Evolutionary conservation across 352 stramenopile species (phyloP).

Genomic region (Phytophthora pluvialis): DNA sequence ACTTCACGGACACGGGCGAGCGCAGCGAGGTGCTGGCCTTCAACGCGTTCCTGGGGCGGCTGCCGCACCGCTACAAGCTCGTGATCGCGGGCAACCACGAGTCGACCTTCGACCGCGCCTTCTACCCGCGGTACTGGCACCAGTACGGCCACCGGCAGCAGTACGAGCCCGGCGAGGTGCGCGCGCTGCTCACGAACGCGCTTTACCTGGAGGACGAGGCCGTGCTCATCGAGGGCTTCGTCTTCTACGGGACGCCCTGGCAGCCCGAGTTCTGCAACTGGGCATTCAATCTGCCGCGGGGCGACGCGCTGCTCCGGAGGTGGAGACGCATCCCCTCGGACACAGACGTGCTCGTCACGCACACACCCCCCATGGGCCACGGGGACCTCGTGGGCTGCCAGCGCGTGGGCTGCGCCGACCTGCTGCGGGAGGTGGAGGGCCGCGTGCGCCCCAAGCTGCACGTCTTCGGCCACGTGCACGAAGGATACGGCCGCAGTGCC

Average conservation of each 20-base stretch:
- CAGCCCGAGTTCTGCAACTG: slow-evolving; percentile 88
- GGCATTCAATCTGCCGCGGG: slow-evolving; percentile 78
- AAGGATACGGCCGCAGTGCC: slow-evolving; percentile 78
- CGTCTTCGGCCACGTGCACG: slow-evolving; percentile 93
- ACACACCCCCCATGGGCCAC: slow-evolving; percentile 84
- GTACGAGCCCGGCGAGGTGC: slow-evolving; percentile 72
- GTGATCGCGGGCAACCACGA: slow-evolving; percentile 87
- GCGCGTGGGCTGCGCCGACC: slow-evolving; percentile 76
- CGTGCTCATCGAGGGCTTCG: slow-evolving; percentile 73
- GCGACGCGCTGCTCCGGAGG: slow-evolving; percentile 43
- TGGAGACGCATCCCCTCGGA: slow-evolving; percentile 63
- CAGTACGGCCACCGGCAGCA: slow-evolving; percentile 74
- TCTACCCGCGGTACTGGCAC: slow-evolving; percentile 75
- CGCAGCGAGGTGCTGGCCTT: slow-evolving; percentile 71
- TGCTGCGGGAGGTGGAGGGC: slow-evolving; percentile 71
- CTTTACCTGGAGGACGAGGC: slow-evolving; percentile 82
- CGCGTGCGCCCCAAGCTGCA: slow-evolving; percentile 77
- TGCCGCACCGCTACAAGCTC: slow-evolving; percentile 81
- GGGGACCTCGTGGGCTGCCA: slow-evolving; percentile 65
- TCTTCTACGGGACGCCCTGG: slow-evolving; percentile 84
- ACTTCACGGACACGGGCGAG: slow-evolving; percentile 87
- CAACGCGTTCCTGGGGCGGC: slow-evolving; percentile 66
- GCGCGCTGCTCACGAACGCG: slow-evolving; percentile 73
- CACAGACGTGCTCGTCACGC: slow-evolving; percentile 90
- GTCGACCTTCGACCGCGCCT: slow-evolving; percentile 73